Percentiles rank a stretch among this genome's conserved stretches.
Conservation (phyloP, 2,329 filamentous ascomycete genomes). For the Arthrobotrys iridis region DNA sequence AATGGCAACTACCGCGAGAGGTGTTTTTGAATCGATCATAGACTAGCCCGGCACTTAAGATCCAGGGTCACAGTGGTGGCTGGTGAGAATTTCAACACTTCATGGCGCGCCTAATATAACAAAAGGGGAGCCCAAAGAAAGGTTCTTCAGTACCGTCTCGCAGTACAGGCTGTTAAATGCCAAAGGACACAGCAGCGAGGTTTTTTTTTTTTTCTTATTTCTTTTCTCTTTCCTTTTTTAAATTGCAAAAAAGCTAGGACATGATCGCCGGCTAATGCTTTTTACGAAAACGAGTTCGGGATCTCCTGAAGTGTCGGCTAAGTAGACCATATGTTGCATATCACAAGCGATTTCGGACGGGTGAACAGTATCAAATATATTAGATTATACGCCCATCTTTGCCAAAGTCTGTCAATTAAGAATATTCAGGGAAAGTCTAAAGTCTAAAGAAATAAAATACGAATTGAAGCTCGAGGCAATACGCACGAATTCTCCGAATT, state of each 20-base stretch:
- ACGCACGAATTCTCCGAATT: no score
- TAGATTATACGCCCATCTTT: constrained; percentile 11
- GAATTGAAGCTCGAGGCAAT: constrained; percentile 9
- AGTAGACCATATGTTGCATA: constrained; percentile 9
- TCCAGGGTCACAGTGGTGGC: constrained; percentile 30
- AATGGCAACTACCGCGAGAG: not conserved
- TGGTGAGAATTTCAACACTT: constrained; percentile 24
- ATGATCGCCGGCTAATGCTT: constrained; percentile 3
- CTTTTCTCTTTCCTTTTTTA: no score
- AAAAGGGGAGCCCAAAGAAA: not conserved
- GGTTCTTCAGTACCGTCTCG: not conserved
- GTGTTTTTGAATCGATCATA: not conserved
- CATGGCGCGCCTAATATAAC: constrained; percentile 16
- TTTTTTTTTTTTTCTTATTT: not conserved
- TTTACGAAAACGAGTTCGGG: constrained; percentile 21
- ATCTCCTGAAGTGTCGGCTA: constrained; percentile 16
- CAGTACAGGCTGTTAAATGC: constrained; percentile 7
- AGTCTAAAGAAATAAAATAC: no score
- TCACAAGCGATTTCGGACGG: constrained; percentile 18
- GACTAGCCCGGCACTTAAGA: not conserved
- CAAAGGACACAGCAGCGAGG: not conserved
- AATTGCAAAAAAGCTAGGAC: constrained; percentile 34
- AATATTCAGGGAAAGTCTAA: constrained; percentile 32
- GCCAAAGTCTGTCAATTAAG: constrained; percentile 2
- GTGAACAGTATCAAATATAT: constrained; percentile 44